Evolutionary conservation across 495 filamentous ascomycete genomes (phyloP).

Genomic region (Wilcoxina mikolae): DNA sequence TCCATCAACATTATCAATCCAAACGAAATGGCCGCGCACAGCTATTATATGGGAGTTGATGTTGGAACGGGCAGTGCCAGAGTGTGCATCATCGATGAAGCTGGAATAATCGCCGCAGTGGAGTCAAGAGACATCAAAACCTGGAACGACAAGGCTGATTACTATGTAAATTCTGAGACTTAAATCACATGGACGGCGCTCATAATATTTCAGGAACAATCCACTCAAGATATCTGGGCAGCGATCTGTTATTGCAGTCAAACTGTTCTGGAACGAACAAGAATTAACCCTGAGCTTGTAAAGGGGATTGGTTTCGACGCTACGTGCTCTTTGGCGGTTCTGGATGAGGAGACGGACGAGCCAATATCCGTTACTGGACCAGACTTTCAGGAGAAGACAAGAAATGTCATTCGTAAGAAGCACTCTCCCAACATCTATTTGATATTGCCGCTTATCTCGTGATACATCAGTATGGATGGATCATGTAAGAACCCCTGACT

Average conservation of each 20-base stretch:
- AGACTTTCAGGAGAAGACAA: constrained; percentile 43
- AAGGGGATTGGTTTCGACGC: constrained; percentile 92
- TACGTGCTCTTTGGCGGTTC: constrained; percentile 87
- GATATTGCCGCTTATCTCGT: neutral
- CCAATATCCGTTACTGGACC: constrained; percentile 80
- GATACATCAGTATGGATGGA: constrained; percentile 28
- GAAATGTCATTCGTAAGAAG: constrained; percentile 27
- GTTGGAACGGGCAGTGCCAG: constrained; percentile 91
- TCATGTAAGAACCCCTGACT: constrained; percentile 19
- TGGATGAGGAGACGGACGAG: constrained; percentile 73
- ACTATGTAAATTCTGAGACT: constrained; percentile 49
- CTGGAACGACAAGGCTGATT: constrained; percentile 82
- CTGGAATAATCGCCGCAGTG: constrained; percentile 82
- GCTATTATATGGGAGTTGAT: constrained; percentile 75
- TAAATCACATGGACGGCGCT: constrained; percentile 7
- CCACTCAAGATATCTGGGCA: constrained; percentile 87
- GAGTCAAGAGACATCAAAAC: constrained; percentile 82
- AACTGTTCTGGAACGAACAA: constrained; percentile 59
- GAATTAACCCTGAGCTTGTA: constrained; percentile 54
- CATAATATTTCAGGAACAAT: constrained; percentile 65
- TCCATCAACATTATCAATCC: too few relatives aligned
- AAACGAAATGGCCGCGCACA: neutral
- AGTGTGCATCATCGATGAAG: constrained; percentile 81
- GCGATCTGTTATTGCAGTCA: constrained; percentile 74
- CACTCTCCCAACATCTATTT: neutral